Base-by-base conservation (phyloP, 164 flowering plant species). In the Piper betle region DNA sequence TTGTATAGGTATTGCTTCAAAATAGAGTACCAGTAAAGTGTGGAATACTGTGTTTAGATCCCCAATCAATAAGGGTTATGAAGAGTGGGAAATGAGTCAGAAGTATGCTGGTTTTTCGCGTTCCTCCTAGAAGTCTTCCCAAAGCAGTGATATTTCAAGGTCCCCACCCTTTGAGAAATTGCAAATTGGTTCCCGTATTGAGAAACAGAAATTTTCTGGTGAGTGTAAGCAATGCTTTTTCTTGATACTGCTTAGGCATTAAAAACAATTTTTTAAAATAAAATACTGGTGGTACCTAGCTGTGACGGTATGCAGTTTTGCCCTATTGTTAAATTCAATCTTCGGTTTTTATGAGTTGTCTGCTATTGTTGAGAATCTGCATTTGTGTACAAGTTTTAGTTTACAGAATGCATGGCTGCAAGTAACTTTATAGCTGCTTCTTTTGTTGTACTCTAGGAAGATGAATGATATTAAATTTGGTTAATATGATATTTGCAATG, bases 101-200 rank as follows among this genome's bases (percentile, higher is more conserved):
- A 93, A 86, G 65, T 93, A 87, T 65, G 79, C 91, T 9, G 85
- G 87, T 48, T 70, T 85, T 43, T 75, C 94, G n/a, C 88, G 94
- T 18, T 72, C 80, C 16, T 57, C 84, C 39, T 52, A 79, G 37
- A 78, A 69, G 75, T 7, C 37, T 54, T 62, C 80, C 40, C 70
- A 76, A 66, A 82, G 72, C 39, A 66, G 61, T 68, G 89, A 71
- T 20, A 59, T 60, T 67, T 77, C 64, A 37, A 84, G 91, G 64
- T 96, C 98, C 60, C 98, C 96, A 43, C 84, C 79, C 52, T 92
- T 92, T 73, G 89, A 85, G 81, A 89, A 89, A 76, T 69, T 92
- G 71, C 80, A 85, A 71, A 67, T 80, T 72, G 80, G 68, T 75
- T 55, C 58, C 67, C 42, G 61, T 69, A 8, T 80, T 18, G 74